Evolutionary conservation across 768 basidiomycete genomes (phyloP), one percentile per base, ranked within the genome.

Genomic region (Tylopilus felleus): DNA sequence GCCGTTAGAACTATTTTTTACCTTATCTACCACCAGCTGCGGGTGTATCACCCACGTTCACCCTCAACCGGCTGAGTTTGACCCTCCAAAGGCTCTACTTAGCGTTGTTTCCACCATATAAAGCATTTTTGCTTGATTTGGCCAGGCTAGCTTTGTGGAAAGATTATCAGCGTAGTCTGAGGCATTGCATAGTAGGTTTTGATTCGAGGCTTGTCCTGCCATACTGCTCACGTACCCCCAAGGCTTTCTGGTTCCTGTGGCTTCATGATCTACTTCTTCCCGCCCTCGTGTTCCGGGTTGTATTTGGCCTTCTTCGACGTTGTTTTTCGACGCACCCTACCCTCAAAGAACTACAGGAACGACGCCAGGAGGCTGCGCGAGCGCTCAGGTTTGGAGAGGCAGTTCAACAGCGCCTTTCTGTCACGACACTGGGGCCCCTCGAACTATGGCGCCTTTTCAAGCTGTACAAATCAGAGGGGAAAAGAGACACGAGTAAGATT

Each of bases 211-310:
- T n/a, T 35, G 38, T 19, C n/a, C 25, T 39, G 43, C 35, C 49
- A 40, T 14, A 16, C 31, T 41, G 43, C 23, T 60, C 22, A 60
- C 7, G 27, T 45, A 29, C 33, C n/a, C 42, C 41, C 35, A 56
- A 86, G 86, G 52, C 74, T 1, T 88, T 79, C 58, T 88, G 86
- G 86, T 65, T 75, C 33, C 60, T 86, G 16, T 88, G 86, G 86
- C 80, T 79, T 65, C 61, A 79, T 48, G 75, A 85, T 60, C 61
- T 84, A 14, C 73, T 88, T 5, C 70, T 80, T 13, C 78, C 86
- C 13, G 74, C 76, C 8, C 62, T 84, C 23, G 55, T 84, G 45
- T 64, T 80, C 39, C 73, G 75, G 35, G 63, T 85, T 14, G 60
- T 80, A 27, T 79, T 76, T 56, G 60, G 74, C 38, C 75, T 87